Percentiles rank a stretch among this genome's conserved stretches.
Conservation (phyloP, 179 eudicot species). For the Spergularia azorica region DNA sequence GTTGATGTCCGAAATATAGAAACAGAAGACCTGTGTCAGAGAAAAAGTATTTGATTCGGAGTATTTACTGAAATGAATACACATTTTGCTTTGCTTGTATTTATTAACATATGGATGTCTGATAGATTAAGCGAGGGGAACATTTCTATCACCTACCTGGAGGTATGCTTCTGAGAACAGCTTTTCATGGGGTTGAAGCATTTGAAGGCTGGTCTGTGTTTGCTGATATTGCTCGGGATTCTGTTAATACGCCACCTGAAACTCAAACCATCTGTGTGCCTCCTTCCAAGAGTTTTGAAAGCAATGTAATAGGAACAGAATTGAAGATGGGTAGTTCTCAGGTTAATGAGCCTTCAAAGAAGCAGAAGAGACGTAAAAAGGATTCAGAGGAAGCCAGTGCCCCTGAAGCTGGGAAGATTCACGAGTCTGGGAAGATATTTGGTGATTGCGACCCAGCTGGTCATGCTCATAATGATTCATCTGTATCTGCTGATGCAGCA, state of each 20-base stretch:
- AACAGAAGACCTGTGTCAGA: background rate
- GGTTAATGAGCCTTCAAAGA: background rate
- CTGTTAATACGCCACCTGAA: slow-evolving; percentile 22
- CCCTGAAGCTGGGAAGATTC: slow-evolving; percentile 33
- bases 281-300: background rate
- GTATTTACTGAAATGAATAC: background rate
- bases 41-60: background rate
- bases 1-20: background rate
- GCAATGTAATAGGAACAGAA: background rate
- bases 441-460: slow-evolving; percentile 12
- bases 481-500: slow-evolving; percentile 15
- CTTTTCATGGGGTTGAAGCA: slow-evolving; percentile 46
- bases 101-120: too few relatives aligned
- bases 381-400: background rate
- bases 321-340: background rate
- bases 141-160: slow-evolving; percentile 59
- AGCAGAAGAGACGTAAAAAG: slow-evolving; percentile 8
- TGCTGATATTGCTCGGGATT: slow-evolving; percentile 39
- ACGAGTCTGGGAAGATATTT: slow-evolving; percentile 27
- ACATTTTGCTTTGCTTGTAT: slow-evolving; percentile 25
- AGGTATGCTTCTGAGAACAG: slow-evolving; percentile 52
- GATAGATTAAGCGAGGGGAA: slow-evolving; percentile 61
- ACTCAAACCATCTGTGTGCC: slow-evolving; percentile 2
- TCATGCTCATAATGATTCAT: slow-evolving; percentile 20
- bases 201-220: slow-evolving; percentile 55